phyloP scores from a whole-genome alignment of 345 rosid species.

The Euphorbia peplus region DNA sequence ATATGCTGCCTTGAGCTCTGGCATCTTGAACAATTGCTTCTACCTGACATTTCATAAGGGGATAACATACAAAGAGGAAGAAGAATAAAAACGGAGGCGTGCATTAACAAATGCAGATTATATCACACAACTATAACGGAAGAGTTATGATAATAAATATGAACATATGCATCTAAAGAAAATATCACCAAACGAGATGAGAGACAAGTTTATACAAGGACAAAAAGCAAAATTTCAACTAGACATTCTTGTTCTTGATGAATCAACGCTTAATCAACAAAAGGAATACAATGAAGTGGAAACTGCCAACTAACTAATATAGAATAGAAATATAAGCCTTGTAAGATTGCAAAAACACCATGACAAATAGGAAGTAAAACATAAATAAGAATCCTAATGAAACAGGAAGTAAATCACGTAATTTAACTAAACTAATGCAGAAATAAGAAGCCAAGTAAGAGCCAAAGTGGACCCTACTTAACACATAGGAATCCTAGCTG shows the following conservation, averaged over 20 bases:
- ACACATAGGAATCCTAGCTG: too few relatives aligned
- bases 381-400: too few relatives aligned
- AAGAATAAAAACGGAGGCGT: neutral
- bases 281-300: neutral
- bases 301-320: neutral
- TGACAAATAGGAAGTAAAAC: neutral
- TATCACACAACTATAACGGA: neutral
- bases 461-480: too few relatives aligned
- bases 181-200: neutral
- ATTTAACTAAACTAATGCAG: too few relatives aligned
- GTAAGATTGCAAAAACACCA: neutral
- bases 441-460: too few relatives aligned
- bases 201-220: neutral
- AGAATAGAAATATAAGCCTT: neutral
- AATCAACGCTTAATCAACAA: neutral
- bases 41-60: slow-evolving; percentile 35
- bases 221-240: neutral
- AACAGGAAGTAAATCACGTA: too few relatives aligned
- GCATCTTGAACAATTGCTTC: slow-evolving; percentile 79
- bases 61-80: slow-evolving; percentile 3
- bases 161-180: neutral
- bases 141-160: neutral
- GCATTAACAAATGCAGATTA: neutral
- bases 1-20: slow-evolving; percentile 66
- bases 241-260: neutral